Evolutionary conservation across 2,329 filamentous ascomycete species (phyloP).

Genomic region (Hansfordia pulvinata): DNA sequence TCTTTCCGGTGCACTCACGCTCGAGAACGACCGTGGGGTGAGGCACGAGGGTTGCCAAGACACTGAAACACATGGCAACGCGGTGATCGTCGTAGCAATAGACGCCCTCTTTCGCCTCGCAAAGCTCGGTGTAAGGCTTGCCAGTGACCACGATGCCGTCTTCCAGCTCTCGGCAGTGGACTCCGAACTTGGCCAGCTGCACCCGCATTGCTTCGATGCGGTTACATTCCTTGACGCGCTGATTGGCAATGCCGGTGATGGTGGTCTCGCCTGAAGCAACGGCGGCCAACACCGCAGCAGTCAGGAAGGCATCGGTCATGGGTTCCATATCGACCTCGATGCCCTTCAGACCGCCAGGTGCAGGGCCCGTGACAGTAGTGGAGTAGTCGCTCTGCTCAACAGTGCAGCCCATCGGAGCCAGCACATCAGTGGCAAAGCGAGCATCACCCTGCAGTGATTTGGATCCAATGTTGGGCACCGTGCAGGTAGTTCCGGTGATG

Average conservation of each 20-base stretch:
- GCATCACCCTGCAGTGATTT: slow-evolving; percentile 89
- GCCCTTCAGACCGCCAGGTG: slow-evolving; percentile 56
- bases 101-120: slow-evolving; percentile 50
- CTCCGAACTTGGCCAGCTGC: slow-evolving; percentile 86
- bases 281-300: slow-evolving; percentile 83
- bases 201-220: slow-evolving; percentile 92
- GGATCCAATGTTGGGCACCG: slow-evolving; percentile 89
- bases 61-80: slow-evolving; percentile 96
- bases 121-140: slow-evolving; percentile 29
- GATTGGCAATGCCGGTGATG: slow-evolving; percentile 92
- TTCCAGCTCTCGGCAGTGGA: slow-evolving; percentile 73
- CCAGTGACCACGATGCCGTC: slow-evolving; percentile 77
- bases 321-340: slow-evolving; percentile 91
- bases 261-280: slow-evolving; percentile 72
- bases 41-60: slow-evolving; percentile 62
- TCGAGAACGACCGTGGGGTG: slow-evolving; percentile 67
- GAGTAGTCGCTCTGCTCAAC: slow-evolving; percentile 76
- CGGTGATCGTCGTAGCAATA: slow-evolving; percentile 96
- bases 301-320: slow-evolving; percentile 98
- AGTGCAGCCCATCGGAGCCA: slow-evolving; percentile 84
- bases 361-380: slow-evolving; percentile 88
- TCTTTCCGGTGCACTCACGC: slow-evolving; percentile 89
- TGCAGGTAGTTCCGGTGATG: slow-evolving; percentile 91
- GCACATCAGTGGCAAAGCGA: slow-evolving; percentile 79
- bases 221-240: slow-evolving; percentile 96